A percentile compares a stretch with the other conserved stretches of the same genome.
Evolutionary conservation across 768 basidiomycete species (phyloP).

Genomic region (Candolleomyces aberdarensis): DNA sequence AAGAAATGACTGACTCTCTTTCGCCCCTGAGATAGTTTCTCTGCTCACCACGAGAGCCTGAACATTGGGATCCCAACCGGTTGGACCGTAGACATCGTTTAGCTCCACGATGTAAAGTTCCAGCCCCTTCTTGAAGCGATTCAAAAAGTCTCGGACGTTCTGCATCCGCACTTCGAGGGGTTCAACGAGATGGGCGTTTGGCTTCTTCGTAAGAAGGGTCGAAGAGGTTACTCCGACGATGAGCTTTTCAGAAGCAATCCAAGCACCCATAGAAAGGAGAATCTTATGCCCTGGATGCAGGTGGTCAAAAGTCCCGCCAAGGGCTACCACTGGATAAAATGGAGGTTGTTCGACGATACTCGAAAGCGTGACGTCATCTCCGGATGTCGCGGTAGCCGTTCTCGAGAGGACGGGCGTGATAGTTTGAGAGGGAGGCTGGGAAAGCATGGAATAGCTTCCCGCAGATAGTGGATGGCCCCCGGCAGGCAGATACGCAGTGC

Average conservation of each 20-base stretch:
- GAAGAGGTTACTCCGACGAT: constrained; percentile 86
- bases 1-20: constrained; percentile 52
- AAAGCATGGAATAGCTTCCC: not conserved
- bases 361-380: not conserved
- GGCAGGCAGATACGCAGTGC: constrained; percentile 33
- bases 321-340: constrained; percentile 65
- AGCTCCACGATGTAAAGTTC: constrained; percentile 70
- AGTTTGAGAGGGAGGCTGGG: not conserved
- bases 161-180: constrained; percentile 51
- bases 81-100: constrained; percentile 88
- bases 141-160: constrained; percentile 65
- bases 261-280: constrained; percentile 87
- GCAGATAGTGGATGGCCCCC: constrained; percentile 21
- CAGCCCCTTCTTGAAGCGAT: constrained; percentile 64
- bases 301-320: constrained; percentile 98
- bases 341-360: constrained; percentile 19
- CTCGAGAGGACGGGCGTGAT: constrained; percentile 11
- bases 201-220: constrained; percentile 46
- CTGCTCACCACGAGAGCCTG: constrained; percentile 89
- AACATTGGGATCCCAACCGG: constrained; percentile 82
- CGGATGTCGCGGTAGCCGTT: not conserved
- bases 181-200: constrained; percentile 66
- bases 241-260: constrained; percentile 74
- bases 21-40: constrained; percentile 80
- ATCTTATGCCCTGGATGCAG: constrained; percentile 98